Evolutionary conservation across 1,284 basidiomycete genomes (phyloP).

Genomic region (Apiotrichum siamense): DNA sequence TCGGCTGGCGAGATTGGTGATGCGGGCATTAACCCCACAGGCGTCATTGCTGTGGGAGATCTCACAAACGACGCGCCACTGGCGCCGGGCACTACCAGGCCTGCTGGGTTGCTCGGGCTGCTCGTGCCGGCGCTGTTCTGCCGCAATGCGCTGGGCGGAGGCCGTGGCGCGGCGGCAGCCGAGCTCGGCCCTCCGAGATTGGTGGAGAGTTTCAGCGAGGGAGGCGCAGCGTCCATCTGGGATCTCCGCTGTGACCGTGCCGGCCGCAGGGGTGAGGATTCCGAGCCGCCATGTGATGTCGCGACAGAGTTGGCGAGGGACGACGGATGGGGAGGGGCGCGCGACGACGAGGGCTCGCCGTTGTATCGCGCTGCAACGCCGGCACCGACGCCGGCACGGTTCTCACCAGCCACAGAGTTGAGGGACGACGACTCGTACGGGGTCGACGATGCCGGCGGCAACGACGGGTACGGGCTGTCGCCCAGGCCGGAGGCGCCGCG

Average conservation of each 20-base stretch:
- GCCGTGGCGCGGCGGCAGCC: too few species aligned
- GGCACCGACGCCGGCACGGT: conserved; percentile 1
- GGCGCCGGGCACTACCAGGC: background rate
- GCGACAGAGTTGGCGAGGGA: background rate
- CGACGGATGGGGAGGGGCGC: background rate
- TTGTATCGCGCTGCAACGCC: background rate
- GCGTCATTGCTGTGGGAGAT: background rate
- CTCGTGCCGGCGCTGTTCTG: background rate
- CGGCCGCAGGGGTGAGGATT: background rate
- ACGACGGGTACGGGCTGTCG: conserved; percentile 20
- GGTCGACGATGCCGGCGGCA: conserved; percentile 3
- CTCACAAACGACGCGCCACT: background rate
- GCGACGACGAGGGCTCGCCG: background rate
- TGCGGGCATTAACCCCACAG: background rate
- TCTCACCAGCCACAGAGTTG: background rate
- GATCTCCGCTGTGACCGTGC: conserved; percentile 1
- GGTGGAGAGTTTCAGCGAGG: background rate
- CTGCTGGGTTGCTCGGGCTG: background rate
- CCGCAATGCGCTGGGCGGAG: too few species aligned
- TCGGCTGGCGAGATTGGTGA: background rate
- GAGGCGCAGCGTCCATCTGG: background rate
- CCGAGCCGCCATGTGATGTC: background rate
- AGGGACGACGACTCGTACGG: background rate
- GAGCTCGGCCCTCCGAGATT: too few species aligned
- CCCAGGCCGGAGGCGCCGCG: conserved; percentile 8